Conservation (phyloP, 2,329 filamentous ascomycete species). For the Apiospora koreana region DNA sequence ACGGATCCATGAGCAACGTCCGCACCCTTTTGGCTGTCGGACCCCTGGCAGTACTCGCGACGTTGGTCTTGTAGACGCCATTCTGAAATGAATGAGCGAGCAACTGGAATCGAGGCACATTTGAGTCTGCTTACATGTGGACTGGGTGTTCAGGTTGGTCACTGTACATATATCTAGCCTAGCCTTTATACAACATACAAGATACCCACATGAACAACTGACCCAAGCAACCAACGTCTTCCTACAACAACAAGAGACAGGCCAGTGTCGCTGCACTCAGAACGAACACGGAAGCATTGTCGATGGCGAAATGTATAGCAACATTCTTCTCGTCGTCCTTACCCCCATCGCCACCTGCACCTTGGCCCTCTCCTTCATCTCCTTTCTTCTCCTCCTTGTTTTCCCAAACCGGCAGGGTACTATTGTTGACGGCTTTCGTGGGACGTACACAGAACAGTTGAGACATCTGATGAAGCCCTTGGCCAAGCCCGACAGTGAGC, state of each 20-base stretch:
- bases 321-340: neutral
- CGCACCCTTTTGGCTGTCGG: neutral
- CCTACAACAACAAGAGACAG: neutral
- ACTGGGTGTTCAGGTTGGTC: neutral
- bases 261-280: neutral
- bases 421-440: neutral
- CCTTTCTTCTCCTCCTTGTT: neutral
- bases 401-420: neutral
- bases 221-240: neutral
- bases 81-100: neutral
- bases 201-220: neutral
- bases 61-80: neutral
- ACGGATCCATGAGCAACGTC: neutral
- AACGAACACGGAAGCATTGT: neutral
- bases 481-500: neutral
- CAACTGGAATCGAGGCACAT: neutral
- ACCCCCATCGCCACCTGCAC: neutral
- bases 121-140: neutral
- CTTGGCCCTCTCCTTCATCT: neutral
- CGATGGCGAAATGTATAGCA: neutral
- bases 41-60: neutral
- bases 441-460: neutral
- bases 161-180: neutral
- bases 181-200: neutral
- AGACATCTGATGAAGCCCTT: neutral